These are phyloP conservation scores for Suillus luteus DNA, from an alignment of 768 basidiomycete genomes.

Conservation along the genomic window DNA sequence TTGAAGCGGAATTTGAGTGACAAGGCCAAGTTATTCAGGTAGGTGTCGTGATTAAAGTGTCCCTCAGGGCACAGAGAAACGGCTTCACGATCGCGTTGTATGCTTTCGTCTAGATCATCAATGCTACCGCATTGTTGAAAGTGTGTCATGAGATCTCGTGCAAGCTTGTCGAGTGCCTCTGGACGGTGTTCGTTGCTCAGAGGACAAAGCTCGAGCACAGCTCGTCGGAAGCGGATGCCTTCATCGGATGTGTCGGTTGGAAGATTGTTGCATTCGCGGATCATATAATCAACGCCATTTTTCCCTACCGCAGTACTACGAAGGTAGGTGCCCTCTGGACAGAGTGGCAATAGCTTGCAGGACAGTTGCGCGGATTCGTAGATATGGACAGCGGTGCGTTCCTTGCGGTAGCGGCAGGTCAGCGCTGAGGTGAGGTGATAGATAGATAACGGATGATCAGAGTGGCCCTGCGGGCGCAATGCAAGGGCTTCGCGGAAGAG, in stretches of 20 bases:
- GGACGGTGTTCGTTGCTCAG: not conserved
- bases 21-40: not conserved
- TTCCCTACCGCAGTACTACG: not conserved
- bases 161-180: not conserved
- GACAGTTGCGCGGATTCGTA: not conserved
- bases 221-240: not conserved
- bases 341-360: not conserved
- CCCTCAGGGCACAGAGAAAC: not conserved
- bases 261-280: not conserved
- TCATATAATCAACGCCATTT: not conserved
- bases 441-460: not conserved
- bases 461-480: not conserved
- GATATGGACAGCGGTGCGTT: not conserved
- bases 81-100: not conserved
- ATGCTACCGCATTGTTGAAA: not conserved
- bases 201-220: not conserved
- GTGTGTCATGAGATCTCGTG: not conserved
- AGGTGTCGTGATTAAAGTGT: not conserved
- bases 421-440: not conserved
- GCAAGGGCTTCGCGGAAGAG: not conserved
- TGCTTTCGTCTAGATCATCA: not conserved
- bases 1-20: not conserved
- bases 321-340: not conserved
- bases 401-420: not conserved
- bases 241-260: not conserved